Evolutionary conservation across 192 early-diverging fungal genomes (phyloP), one percentile per base, ranked within the genome.

Genomic region (Coemansia sp.): DNA sequence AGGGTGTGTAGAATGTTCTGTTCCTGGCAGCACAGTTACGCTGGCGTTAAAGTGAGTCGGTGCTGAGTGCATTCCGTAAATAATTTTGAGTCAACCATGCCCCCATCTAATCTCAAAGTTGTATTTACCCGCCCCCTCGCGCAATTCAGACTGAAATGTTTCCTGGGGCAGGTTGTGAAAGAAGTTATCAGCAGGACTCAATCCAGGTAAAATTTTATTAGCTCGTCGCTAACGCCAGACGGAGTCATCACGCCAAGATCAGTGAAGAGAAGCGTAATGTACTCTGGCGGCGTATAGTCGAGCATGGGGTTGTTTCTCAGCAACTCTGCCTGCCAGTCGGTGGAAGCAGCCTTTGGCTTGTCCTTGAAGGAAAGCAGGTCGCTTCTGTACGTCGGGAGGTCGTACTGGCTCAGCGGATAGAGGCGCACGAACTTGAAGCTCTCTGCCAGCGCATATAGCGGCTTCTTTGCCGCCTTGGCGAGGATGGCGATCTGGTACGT

Each of bases 371-470:
- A 74, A n/a, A 92, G 65, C 35, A 91, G 78, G 38, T 90, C 89
- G 30, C 88, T 85, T 6, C 86, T 87, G 55, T 89, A 81, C 6
- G 90, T 88, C 11, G 93, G 93, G 21, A 99, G 86, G 75, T 99
- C 96, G 68, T 93, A 90, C 76, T 99, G 98, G 74, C 92, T 94
- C 45, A 99, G 87, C 38, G 98, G 98, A 68, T 94, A 99, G 41
- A 96, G 71, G 63, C 91, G 90, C 35, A 97, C 94, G 85, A 99
- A 98, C 83, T 99, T 99, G 83, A 95, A 97, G 72, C 91, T 94
- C 81, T 99, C 98, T 3, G 95, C 90, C 12, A 98, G 92, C 16
- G 89, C 91, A 69, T 98, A 99, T 36, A 98, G 88, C 15, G 98
- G 98, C 77, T 95, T 97, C 57, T 90, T 92, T 11, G 92, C 88